A percentile compares a stretch with the other conserved stretches of the same genome.
phyloP scores from a whole-genome alignment of 495 filamentous ascomycete genomes.

The Talaromyces ruber region DNA sequence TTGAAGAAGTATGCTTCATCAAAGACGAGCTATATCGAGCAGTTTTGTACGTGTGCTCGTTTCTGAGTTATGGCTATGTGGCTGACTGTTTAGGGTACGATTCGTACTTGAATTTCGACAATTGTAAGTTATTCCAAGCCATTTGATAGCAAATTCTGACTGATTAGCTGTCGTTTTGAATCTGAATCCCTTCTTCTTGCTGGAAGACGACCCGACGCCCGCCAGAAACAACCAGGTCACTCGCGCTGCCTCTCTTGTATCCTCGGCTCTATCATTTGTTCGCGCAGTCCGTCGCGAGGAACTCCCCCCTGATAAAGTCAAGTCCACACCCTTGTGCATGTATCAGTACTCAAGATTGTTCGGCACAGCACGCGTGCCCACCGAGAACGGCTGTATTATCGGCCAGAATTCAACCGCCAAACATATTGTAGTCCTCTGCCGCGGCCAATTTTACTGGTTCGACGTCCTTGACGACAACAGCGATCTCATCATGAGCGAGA shows the following conservation, averaged over 20 bases:
- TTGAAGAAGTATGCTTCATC: conserved; percentile 89
- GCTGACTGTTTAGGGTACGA: conserved; percentile 70
- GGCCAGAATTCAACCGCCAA: conserved; percentile 82
- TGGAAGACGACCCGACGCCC: conserved; percentile 96
- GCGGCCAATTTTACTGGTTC: conserved; percentile 99
- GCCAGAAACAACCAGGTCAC: conserved; percentile 95
- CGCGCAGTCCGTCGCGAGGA: conserved; percentile 90
- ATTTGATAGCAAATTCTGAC: neutral
- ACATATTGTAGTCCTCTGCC: conserved; percentile 90
- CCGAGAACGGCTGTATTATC: conserved; percentile 92
- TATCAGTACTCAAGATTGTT: conserved; percentile 96
- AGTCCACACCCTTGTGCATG: conserved; percentile 84
- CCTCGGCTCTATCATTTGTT: conserved; percentile 87
- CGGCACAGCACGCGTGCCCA: conserved; percentile 89
- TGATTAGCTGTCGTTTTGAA: conserved; percentile 78
- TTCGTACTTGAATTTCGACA: conserved; percentile 96
- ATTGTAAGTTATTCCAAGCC: conserved; percentile 43
- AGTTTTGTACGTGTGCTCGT: conserved; percentile 74
- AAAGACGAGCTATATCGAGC: conserved; percentile 95
- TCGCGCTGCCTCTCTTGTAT: conserved; percentile 81
- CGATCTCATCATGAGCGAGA: conserved; percentile 95
- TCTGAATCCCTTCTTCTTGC: conserved; percentile 93
- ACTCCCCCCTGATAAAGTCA: conserved; percentile 79
- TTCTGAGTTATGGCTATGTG: neutral
- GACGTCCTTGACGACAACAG: conserved; percentile 92